phyloP scores from a whole-genome alignment of 108 stramenopile species.

The Seminavis robusta region DNA sequence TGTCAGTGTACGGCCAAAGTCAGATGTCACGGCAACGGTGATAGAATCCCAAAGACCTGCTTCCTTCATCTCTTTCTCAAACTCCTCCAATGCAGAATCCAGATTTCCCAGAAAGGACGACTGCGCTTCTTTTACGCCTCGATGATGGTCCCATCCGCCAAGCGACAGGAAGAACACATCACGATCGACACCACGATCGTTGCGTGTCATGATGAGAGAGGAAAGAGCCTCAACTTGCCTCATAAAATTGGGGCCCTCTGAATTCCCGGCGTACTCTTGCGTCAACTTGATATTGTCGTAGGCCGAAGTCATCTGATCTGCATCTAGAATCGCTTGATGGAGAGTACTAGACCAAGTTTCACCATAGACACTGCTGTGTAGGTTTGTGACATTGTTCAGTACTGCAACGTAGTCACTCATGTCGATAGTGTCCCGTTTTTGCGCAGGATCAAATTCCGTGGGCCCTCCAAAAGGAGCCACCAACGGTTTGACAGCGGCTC shows the following conservation, averaged over 20 bases:
- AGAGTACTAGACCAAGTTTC: slow-evolving; percentile 46
- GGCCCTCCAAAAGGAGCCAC: not conserved
- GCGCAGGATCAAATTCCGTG: not conserved
- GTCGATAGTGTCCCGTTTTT: not conserved
- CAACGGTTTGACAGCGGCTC: not conserved
- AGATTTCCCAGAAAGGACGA: slow-evolving; percentile 5
- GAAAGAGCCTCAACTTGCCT: slow-evolving; percentile 41
- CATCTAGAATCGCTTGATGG: slow-evolving; percentile 28
- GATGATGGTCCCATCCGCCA: slow-evolving; percentile 71
- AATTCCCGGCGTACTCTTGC: not conserved
- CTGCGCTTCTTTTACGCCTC: slow-evolving; percentile 2
- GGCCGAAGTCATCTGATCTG: slow-evolving; percentile 1
- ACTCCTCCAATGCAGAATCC: slow-evolving; percentile 24
- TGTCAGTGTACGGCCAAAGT: slow-evolving; percentile 42
- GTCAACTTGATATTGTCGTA: not conserved
- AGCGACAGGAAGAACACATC: slow-evolving; percentile 52
- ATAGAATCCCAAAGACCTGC: slow-evolving; percentile 39
- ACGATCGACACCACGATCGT: slow-evolving; percentile 38
- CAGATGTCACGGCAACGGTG: slow-evolving; percentile 24
- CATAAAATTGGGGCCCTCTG: not conserved
- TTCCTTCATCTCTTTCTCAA: slow-evolving; percentile 26
- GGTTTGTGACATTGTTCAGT: slow-evolving; percentile 33
- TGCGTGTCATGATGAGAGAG: slow-evolving; percentile 45
- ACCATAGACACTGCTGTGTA: slow-evolving; percentile 36
- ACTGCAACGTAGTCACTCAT: too few relatives aligned